Evolutionary conservation across 441 rosid genomes (phyloP), one percentile per base, ranked within the genome.

Genomic region (Mallotus repandus): DNA sequence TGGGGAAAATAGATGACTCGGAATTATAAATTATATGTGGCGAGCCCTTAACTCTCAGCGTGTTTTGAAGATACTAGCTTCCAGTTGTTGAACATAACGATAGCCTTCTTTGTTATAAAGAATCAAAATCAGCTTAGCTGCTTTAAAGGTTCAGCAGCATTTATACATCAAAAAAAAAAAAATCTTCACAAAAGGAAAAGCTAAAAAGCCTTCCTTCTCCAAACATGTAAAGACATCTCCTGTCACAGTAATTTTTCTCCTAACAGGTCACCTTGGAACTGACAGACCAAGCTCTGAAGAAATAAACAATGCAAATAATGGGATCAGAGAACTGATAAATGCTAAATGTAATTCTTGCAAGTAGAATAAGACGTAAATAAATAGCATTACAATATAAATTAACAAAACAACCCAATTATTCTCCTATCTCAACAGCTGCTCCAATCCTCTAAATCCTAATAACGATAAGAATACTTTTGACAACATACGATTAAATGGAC

Each of bases 261-360:
- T 50, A 74, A 66, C 78, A 69, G 53, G 82, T 91, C 95, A 93
- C 96, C 98, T 93, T 74, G 97, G 98, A 76, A 85, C 97, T 3
- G 94, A 89, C 69, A 84, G 83, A 74, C 98, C 98, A 76, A 87
- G 79, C 91, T 84, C 98, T 93, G 81, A 48, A 79, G 56, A 52
- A 75, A 80, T 54, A 1, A 78, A 79, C 66, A 81, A 73, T 38
- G 21, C 74, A 79, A 73, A 68, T 50, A 70, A 12, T 15, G 21
- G 60, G 62, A 74, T 74, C 78, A 69, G 67, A 63, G 11, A 35
- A 63, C 13, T 22, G 43, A 29, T 22, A 16, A 52, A 70, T 12
- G 49, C 49, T 5, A 43, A 60, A 10, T 13, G 53, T 21, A 22
- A 29, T 2, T 29, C 32, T 29, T 19, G 68, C 61, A 38, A 12